These are phyloP conservation scores for Striga hermonthica DNA, from an alignment of 305 asterid species.

Conservation along the genomic window DNA sequence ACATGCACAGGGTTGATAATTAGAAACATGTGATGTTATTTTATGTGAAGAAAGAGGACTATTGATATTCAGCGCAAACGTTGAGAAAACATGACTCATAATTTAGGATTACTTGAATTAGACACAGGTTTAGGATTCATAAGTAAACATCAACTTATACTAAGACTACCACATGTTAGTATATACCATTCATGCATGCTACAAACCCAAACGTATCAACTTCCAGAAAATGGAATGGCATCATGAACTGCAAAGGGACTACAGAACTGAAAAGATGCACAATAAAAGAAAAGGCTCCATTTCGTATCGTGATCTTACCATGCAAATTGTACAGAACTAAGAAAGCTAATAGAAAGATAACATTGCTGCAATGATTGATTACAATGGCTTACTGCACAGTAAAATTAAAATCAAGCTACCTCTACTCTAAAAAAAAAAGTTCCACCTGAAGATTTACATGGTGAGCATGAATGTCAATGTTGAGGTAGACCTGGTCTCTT, in stretches of 20 bases:
- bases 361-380: conserved; percentile 42
- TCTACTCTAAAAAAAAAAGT: conserved; percentile 39
- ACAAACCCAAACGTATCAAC: neutral
- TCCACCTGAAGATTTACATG: conserved; percentile 50
- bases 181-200: neutral
- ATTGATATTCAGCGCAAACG: neutral
- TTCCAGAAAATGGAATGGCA: neutral
- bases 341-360: conserved; percentile 34
- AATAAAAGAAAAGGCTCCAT: conserved; percentile 14
- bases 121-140: neutral
- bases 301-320: conserved; percentile 26
- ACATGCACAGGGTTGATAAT: neutral
- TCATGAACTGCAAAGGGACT: conserved; percentile 11
- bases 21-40: neutral
- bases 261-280: conserved; percentile 1
- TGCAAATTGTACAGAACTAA: conserved; percentile 37
- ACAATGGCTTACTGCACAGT: conserved; percentile 32
- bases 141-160: conserved; percentile 7
- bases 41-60: neutral
- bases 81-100: neutral
- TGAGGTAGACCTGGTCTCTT: conserved; percentile 75
- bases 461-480: conserved; percentile 47
- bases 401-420: conserved; percentile 34
- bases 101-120: neutral
- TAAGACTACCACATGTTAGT: neutral